Evolutionary conservation across 2,329 filamentous ascomycete species (phyloP), one percentile per base, ranked within the genome.

Genomic region (Calonectria honghensis): DNA sequence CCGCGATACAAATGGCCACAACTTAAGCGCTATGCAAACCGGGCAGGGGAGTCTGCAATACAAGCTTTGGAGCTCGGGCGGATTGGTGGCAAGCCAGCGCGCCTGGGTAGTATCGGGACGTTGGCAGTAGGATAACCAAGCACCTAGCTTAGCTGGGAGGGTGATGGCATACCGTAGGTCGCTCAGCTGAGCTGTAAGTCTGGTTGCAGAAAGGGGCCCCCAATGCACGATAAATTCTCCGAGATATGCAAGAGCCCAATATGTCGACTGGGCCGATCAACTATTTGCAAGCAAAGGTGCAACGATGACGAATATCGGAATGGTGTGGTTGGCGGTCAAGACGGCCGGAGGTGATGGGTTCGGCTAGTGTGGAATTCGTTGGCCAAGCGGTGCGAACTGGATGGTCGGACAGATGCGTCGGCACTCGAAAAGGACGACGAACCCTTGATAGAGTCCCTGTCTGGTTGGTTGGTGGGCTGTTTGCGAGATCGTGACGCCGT

Each of bases 381-480:
- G 37, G 66, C 35, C 39, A 32, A n/a, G 29, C 20, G 66, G 48
- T 66, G 41, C 45, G 18, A 52, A 35, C 31, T 39, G 50, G n/a
- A 35, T 48, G 70, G 39, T 63, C 10, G 27, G 39, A 66, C 31
- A 39, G 50, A 32, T 35, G 37, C 59, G 71, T 70, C 24, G 35
- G 41, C n/a, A 41, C 35, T 37, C 35, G 9, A 54, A 51, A 32
- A 50, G 29, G 20, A 35, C 68, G 35, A 50, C n/a, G 16, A 37
- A 32, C 24, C 39, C 57, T 50, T 35, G 29, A 14, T 16, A 13
- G 57, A 16, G 37, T 54, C 27, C 48, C 64, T 20, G 50, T 64
- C 37, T 73, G 52, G 70, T 63, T 59, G 69, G 61, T 32, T 39
- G 51, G 68, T 39, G 31, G 68, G 68, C 50, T 45, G 59, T 61